Conservation (phyloP, 2,329 filamentous ascomycete species). For the Knoxdaviesia proteae region DNA sequence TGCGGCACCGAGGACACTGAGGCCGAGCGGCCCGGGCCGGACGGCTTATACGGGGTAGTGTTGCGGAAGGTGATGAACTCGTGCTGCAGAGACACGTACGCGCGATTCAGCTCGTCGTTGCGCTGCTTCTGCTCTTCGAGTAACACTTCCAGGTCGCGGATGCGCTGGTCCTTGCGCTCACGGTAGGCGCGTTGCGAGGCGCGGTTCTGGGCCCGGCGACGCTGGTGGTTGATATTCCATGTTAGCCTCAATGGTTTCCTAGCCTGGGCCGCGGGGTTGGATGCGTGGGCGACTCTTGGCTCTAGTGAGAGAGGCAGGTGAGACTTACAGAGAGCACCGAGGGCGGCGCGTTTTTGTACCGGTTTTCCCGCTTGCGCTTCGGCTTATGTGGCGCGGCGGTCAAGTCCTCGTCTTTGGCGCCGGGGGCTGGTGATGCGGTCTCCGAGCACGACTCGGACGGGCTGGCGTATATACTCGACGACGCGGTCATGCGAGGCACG, state of each 20-base stretch:
- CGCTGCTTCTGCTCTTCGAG: background rate
- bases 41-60: no score
- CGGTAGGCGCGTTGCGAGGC: conserved; percentile 13
- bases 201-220: conserved; percentile 13
- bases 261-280: background rate
- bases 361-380: conserved; percentile 28
- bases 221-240: conserved; percentile 6
- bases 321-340: conserved; percentile 24
- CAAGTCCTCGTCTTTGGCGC: conserved; percentile 3
- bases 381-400: conserved; percentile 8
- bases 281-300: background rate
- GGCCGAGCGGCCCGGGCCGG: no score
- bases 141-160: conserved; percentile 4
- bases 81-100: background rate
- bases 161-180: conserved; percentile 10
- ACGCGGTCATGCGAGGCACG: no score
- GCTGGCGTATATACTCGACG: background rate
- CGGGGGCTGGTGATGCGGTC: background rate
- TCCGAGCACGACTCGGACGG: background rate
- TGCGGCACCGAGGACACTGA: no score
- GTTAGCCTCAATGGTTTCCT: background rate
- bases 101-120: background rate
- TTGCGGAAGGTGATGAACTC: no score
- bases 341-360: conserved; percentile 30
- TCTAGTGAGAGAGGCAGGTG: background rate